Evolutionary conservation across 345 rosid species (phyloP).

Genomic region (Hypericum perforatum): DNA sequence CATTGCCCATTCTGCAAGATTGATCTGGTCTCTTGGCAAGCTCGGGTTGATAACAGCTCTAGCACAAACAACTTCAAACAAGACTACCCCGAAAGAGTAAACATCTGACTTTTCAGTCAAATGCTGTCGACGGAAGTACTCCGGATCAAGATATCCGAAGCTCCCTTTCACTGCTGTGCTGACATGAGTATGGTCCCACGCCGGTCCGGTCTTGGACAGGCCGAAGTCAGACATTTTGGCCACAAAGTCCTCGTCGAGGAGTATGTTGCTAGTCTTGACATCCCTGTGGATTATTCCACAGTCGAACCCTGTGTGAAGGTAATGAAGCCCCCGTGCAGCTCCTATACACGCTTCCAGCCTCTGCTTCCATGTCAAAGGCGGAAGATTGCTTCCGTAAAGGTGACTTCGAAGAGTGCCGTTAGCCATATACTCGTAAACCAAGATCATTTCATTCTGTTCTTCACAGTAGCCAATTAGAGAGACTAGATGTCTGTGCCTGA

Average conservation of each 20-base stretch:
- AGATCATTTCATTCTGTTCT: constrained; percentile 78
- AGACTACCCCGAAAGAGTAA: constrained; percentile 77
- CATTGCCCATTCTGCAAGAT: constrained; percentile 90
- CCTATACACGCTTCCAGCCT: constrained; percentile 75
- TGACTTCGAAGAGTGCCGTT: constrained; percentile 81
- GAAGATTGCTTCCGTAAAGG: constrained; percentile 62
- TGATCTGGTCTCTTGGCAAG: constrained; percentile 85
- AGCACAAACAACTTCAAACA: constrained; percentile 79
- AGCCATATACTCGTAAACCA: constrained; percentile 91
- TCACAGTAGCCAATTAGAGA: constrained; percentile 88
- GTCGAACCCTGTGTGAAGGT: constrained; percentile 88
- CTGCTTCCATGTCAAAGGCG: constrained; percentile 75
- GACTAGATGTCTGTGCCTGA: constrained; percentile 82
- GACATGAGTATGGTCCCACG: constrained; percentile 80
- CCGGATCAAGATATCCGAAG: constrained; percentile 87
- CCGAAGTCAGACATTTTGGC: constrained; percentile 94
- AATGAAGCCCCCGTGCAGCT: constrained; percentile 79
- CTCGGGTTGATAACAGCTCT: constrained; percentile 84
- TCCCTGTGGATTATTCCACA: constrained; percentile 84
- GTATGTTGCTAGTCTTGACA: constrained; percentile 79
- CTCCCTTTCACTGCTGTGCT: constrained; percentile 95
- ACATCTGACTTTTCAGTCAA: constrained; percentile 88
- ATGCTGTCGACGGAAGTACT: constrained; percentile 73
- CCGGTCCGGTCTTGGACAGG: constrained; percentile 76
- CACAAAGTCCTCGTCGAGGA: constrained; percentile 64